A percentile compares a stretch with the other conserved stretches of the same genome.
These are phyloP conservation scores for Acorus gramineus DNA, from an alignment of 106 monocot genomes.

Conservation along the genomic window DNA sequence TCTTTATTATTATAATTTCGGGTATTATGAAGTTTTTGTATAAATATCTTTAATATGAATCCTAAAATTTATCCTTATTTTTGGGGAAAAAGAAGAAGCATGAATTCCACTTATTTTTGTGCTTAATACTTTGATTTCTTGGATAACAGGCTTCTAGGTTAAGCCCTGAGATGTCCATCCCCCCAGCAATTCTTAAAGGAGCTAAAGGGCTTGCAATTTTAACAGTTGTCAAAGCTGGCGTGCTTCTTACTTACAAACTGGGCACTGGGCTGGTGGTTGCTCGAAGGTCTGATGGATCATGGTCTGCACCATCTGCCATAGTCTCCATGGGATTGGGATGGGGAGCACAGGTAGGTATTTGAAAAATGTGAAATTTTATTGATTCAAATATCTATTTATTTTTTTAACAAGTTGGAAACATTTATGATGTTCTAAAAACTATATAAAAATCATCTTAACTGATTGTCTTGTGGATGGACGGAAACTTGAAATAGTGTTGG, in stretches of 20 bases:
- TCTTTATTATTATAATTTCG: too few relatives aligned
- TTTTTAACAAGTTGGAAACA: neutral
- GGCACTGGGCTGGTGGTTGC: conserved; percentile 87
- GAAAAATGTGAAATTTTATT: neutral
- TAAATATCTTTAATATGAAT: too few relatives aligned
- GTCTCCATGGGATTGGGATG: conserved; percentile 84
- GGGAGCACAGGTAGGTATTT: conserved; percentile 78
- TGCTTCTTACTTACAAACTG: conserved; percentile 76
- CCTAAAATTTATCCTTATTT: too few relatives aligned
- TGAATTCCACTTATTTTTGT: too few relatives aligned
- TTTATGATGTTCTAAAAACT: too few relatives aligned
- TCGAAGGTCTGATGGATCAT: conserved; percentile 67
- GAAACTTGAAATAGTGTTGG: too few relatives aligned
- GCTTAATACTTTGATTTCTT: too few relatives aligned
- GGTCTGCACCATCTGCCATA: conserved; percentile 95
- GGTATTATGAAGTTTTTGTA: too few relatives aligned
- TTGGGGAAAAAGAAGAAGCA: too few relatives aligned
- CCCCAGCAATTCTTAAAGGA: conserved; percentile 51
- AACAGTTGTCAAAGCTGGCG: conserved; percentile 79
- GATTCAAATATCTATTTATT: neutral
- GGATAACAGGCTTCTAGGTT: conserved; percentile 53
- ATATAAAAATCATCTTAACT: too few relatives aligned
- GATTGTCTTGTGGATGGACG: too few relatives aligned
- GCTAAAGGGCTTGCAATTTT: conserved; percentile 88
- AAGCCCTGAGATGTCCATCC: conserved; percentile 82